Percentiles rank a stretch among this genome's conserved stretches.
Evolutionary conservation across 495 filamentous ascomycete genomes (phyloP).

Genomic region (Aspergillus mulundensis): DNA sequence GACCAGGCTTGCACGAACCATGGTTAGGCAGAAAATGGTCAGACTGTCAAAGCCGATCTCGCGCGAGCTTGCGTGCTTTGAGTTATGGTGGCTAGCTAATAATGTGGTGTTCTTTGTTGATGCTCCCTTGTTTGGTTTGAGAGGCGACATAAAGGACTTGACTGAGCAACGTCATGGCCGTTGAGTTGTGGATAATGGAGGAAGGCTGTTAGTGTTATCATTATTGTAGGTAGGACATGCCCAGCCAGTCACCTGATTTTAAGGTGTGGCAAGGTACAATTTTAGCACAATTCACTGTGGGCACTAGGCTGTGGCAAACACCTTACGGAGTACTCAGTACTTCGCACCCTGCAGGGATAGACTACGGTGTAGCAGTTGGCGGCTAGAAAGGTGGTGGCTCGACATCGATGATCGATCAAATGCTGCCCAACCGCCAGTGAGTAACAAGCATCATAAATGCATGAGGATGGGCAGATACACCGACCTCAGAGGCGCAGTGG

Average conservation of each 20-base stretch:
- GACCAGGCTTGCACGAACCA: not conserved
- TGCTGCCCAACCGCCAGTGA: slow-evolving; percentile 2
- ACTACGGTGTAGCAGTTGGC: not conserved
- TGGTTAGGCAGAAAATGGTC: slow-evolving; percentile 4
- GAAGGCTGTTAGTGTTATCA: not conserved
- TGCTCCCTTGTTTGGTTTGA: not conserved
- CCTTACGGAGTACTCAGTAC: not conserved
- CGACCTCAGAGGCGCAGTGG: not conserved
- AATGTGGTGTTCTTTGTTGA: not conserved
- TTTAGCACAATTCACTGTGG: not conserved
- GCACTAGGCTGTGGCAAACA: not conserved
- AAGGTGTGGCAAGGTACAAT: not conserved
- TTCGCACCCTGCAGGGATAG: not conserved
- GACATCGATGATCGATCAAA: not conserved
- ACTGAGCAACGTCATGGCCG: not conserved
- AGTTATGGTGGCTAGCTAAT: not conserved
- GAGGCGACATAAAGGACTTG: slow-evolving; percentile 2
- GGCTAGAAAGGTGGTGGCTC: not conserved
- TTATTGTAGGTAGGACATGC: no score
- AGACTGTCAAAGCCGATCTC: not conserved
- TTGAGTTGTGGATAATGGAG: not conserved
- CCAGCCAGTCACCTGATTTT: not conserved
- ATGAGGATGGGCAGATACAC: not conserved
- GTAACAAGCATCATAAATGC: not conserved
- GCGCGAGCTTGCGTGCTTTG: not conserved